Evolutionary conservation across 192 early-diverging fungal genomes (phyloP), one percentile per base, ranked within the genome.

Genomic region (Chytriomyces confervae): DNA sequence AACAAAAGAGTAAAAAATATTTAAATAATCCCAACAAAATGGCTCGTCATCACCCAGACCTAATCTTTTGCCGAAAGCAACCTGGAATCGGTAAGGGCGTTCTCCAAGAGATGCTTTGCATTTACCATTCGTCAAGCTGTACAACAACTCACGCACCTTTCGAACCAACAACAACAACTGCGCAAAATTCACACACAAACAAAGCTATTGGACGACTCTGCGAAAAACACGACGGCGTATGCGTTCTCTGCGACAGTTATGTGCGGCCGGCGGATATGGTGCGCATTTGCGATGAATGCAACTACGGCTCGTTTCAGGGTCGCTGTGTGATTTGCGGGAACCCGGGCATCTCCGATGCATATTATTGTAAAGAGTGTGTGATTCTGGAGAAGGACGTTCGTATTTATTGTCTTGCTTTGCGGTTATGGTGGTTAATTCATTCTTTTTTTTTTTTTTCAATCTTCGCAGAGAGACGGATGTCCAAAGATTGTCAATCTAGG

Each of bases 401-500:
- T 79, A 53, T 53, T 8, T 23, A 36, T 4, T 36, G 36, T 36
- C 36, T 36, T 36, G 47, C 46, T 1, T 70, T 70, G 13, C 1
- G 5, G 4, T 76, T 16, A 5, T 23, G 16, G 16, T 67, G 36
- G 36, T 1, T 36, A 1, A 36, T 36, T 36, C 36, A 36, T 36
- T 36, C 36, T 72, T 44, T 6, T 20, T 77, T 61, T 4, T 24
- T 50, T 66, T 48, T n/a, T 78, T 24, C 27, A 16, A 36, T 36
- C 18, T 27, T 24, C 24, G 11, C 79, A 92, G 90, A 88, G 97
- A 49, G 97, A 98, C 78, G 97, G 97, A 9, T 98, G 97, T 78
- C 97, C 97, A 66, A 97, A 97, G 83, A 97, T 98, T 85, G 90
- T 98, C n/a, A 98, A 98, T 82, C 78, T 98, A 27, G 97, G 97